These are phyloP conservation scores for Linum usitatissimum DNA, from an alignment of 345 rosid genomes.

Conservation along the genomic window DNA sequence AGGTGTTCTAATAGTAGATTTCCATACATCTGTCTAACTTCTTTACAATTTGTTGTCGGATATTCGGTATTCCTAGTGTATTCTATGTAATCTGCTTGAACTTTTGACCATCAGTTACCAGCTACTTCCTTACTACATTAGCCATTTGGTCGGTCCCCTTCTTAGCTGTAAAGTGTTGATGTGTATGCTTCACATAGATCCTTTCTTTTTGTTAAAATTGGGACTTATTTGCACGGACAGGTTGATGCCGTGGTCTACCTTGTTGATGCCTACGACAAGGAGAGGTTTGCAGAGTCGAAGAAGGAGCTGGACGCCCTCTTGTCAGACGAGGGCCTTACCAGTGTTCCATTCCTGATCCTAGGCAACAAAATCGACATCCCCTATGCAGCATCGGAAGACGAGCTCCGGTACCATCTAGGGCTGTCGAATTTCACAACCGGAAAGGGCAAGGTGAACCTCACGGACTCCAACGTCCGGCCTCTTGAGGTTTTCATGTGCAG, in stretches of 20 bases:
- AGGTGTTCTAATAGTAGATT: slow-evolving; percentile 34
- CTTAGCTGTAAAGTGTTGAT: neutral
- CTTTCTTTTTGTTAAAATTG: neutral
- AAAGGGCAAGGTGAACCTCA: slow-evolving; percentile 39
- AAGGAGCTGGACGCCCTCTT: slow-evolving; percentile 48
- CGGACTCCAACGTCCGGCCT: slow-evolving; percentile 33
- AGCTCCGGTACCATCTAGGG: slow-evolving; percentile 42
- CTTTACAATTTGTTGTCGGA: neutral
- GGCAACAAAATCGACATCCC: slow-evolving; percentile 57
- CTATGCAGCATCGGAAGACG: slow-evolving; percentile 44
- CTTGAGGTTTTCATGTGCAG: slow-evolving; percentile 59
- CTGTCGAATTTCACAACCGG: slow-evolving; percentile 46
- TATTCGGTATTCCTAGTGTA: no score
- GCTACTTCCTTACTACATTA: neutral
- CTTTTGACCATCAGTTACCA: neutral
- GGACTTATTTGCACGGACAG: slow-evolving; percentile 10
- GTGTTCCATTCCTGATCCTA: slow-evolving; percentile 43
- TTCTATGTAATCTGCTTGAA: neutral
- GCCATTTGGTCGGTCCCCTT: no score
- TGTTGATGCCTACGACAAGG: slow-evolving; percentile 56
- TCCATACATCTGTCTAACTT: slow-evolving; percentile 14
- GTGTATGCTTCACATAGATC: neutral
- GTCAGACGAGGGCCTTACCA: slow-evolving; percentile 40
- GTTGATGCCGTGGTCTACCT: slow-evolving; percentile 55
- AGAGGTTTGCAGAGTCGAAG: slow-evolving; percentile 46